phyloP scores from a whole-genome alignment of 768 basidiomycete species.

The Clitopilus hobsonii region DNA sequence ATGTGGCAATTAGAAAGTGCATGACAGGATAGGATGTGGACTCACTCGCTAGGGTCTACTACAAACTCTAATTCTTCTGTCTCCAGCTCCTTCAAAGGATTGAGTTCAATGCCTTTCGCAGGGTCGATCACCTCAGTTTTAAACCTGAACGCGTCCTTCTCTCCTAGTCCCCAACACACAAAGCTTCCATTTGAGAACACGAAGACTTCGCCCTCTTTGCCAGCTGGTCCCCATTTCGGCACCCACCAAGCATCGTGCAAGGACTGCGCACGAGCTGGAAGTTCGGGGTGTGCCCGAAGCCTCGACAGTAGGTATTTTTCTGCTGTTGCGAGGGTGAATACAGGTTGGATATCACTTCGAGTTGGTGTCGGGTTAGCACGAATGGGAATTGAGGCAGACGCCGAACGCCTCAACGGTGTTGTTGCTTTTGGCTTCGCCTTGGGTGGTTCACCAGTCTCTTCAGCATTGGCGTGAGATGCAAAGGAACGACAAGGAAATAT shows the following conservation, averaged over 20 bases:
- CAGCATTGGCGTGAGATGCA: not conserved
- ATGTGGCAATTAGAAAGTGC: not conserved
- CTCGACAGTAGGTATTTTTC: conserved; percentile 73
- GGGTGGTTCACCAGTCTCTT: conserved; percentile 16
- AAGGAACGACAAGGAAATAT: not conserved
- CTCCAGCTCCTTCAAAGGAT: conserved; percentile 62
- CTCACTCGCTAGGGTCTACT: conserved; percentile 84
- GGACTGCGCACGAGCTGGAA: conserved; percentile 50
- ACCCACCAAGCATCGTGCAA: conserved; percentile 82
- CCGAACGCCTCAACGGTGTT: conserved; percentile 77
- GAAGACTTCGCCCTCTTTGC: conserved; percentile 75
- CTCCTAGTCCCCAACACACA: conserved; percentile 86
- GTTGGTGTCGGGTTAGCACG: conserved; percentile 85
- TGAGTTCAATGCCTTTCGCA: conserved; percentile 55
- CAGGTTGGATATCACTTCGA: conserved; percentile 69
- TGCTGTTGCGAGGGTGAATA: conserved; percentile 83
- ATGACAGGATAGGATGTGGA: conserved; percentile 19
- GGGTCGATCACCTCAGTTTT: conserved; percentile 54
- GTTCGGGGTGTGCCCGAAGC: conserved; percentile 44
- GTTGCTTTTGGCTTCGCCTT: conserved; percentile 79
- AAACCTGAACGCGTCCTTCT: conserved; percentile 70
- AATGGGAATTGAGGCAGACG: conserved; percentile 81
- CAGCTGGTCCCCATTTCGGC: conserved; percentile 57
- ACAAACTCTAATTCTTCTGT: conserved; percentile 93
- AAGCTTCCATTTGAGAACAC: conserved; percentile 86